Evolutionary conservation across 1,139 yeast genomes (phyloP).

Genomic region (Spencermartinsiella ligniputridi): DNA sequence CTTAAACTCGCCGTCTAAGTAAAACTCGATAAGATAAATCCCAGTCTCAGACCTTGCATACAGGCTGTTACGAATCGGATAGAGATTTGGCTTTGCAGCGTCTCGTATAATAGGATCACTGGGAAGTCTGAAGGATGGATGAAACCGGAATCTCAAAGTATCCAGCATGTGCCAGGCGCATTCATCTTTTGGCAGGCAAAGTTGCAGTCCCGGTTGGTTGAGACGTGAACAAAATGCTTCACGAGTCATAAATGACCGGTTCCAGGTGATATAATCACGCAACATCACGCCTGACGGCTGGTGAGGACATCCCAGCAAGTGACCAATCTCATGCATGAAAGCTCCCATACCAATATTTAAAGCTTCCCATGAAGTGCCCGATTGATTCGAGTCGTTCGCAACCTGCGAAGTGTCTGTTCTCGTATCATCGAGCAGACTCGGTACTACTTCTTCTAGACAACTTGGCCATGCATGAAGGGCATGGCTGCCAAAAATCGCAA

Average conservation of each 20-base stretch:
- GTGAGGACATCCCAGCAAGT: constrained; percentile 85
- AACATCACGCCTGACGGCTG: constrained; percentile 88
- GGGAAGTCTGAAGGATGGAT: constrained; percentile 74
- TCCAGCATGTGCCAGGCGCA: constrained; percentile 90
- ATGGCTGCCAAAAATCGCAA: constrained; percentile 94
- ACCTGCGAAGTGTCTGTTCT: constrained; percentile 60
- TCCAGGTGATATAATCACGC: constrained; percentile 75
- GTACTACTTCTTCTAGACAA: constrained; percentile 62
- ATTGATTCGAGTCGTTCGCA: constrained; percentile 81
- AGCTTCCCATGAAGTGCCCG: constrained; percentile 91
- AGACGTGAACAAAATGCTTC: constrained; percentile 60
- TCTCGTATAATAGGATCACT: constrained; percentile 43
- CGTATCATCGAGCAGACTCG: constrained; percentile 69
- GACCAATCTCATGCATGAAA: constrained; percentile 93
- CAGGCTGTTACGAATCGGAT: constrained; percentile 46
- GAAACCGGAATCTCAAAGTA: constrained; percentile 68
- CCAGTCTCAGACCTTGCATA: constrained; percentile 58
- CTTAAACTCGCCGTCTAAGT: constrained; percentile 60
- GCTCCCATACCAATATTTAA: constrained; percentile 86
- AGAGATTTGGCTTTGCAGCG: constrained; percentile 39
- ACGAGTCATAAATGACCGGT: constrained; percentile 74
- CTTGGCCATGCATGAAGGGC: constrained; percentile 89
- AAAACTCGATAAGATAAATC: constrained; percentile 65
- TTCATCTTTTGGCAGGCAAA: constrained; percentile 56
- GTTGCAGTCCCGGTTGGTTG: constrained; percentile 38